These are phyloP conservation scores for Mycotypha africana DNA, from an alignment of 371 early-diverging fungal genomes.

Conservation along the genomic window DNA sequence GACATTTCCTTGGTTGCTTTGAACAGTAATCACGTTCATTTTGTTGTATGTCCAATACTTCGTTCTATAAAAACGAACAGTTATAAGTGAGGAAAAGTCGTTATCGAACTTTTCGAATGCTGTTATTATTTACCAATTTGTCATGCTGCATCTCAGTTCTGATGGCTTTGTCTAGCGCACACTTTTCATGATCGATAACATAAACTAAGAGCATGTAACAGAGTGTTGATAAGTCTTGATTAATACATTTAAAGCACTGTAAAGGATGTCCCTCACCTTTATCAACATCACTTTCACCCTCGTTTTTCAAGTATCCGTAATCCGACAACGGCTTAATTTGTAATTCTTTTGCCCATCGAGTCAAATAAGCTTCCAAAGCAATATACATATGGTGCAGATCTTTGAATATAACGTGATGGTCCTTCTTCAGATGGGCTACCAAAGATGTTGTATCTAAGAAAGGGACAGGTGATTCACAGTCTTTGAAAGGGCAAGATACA, in stretches of 20 bases:
- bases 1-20: slow-evolving; percentile 72
- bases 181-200: slow-evolving; percentile 60
- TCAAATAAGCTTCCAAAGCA: slow-evolving; percentile 72
- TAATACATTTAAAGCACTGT: too few species aligned
- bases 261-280: too few species aligned
- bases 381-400: slow-evolving; percentile 80
- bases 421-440: slow-evolving; percentile 59
- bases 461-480: slow-evolving; percentile 44
- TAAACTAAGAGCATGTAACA: slow-evolving; percentile 24
- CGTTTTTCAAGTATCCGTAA: slow-evolving; percentile 8
- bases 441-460: slow-evolving; percentile 64
- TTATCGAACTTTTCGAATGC: background rate
- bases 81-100: too few species aligned
- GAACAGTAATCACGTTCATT: slow-evolving; percentile 72
- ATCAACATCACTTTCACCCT: background rate
- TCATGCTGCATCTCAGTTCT: slow-evolving; percentile 70
- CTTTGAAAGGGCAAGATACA: slow-evolving; percentile 50
- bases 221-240: too few species aligned
- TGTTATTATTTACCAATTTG: slow-evolving; percentile 49
- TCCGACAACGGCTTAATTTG: slow-evolving; percentile 23
- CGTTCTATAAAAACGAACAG: slow-evolving; percentile 48
- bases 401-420: slow-evolving; percentile 63
- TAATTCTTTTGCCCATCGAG: slow-evolving; percentile 61
- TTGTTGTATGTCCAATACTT: slow-evolving; percentile 75
- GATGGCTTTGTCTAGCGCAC: slow-evolving; percentile 58